Evolutionary conservation across 2,329 filamentous ascomycete genomes (phyloP).

Genomic region (Plectosphaerella sp.): DNA sequence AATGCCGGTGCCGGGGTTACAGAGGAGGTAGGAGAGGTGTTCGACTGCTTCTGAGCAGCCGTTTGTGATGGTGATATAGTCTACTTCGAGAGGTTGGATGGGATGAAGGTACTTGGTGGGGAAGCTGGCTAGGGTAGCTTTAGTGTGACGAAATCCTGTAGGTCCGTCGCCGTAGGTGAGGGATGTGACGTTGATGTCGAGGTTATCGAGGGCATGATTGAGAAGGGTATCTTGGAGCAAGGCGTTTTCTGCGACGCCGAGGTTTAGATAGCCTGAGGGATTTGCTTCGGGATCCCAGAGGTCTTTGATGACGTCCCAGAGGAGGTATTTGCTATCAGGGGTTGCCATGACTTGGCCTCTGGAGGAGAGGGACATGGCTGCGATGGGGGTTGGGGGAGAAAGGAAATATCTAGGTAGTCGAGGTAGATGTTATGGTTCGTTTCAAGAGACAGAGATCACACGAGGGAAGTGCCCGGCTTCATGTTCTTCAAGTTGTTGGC

Average conservation of each 20-base stretch:
- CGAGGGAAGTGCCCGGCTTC: no score
- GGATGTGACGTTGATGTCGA: conserved; percentile 31
- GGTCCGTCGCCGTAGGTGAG: conserved; percentile 1
- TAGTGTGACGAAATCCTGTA: background rate
- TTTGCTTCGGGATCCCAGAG: conserved; percentile 35
- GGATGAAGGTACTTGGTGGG: background rate
- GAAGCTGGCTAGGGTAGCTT: background rate
- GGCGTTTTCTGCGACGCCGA: conserved; percentile 47
- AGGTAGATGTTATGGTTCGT: no score
- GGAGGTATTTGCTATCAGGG: background rate
- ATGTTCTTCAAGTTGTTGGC: no score
- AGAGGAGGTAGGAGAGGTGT: background rate
- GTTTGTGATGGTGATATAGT: background rate
- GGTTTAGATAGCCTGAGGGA: conserved; percentile 39
- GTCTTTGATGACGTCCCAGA: conserved; percentile 34
- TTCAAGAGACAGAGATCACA: no score
- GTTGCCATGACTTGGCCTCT: background rate
- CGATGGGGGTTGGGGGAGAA: no score
- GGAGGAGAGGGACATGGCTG: conserved; percentile 11
- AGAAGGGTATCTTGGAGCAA: conserved; percentile 26
- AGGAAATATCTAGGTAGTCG: no score
- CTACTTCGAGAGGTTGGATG: background rate
- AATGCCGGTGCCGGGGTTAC: background rate
- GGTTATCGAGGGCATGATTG: conserved; percentile 7
- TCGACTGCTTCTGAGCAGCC: background rate